Evolutionary conservation across 345 rosid species (phyloP).

Genomic region (Arabidopsis suecica): DNA sequence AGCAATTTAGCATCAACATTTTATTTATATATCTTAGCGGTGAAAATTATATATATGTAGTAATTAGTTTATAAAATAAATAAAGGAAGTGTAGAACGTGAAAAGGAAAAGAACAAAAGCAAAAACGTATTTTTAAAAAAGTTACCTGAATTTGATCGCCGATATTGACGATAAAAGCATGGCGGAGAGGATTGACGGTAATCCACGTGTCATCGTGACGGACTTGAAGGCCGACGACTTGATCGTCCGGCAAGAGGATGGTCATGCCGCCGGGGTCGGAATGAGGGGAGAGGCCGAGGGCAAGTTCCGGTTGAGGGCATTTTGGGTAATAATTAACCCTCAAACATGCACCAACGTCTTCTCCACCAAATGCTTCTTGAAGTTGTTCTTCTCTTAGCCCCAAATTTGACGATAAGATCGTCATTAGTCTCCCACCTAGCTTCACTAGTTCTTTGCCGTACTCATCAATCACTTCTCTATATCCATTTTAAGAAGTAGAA

Average conservation of each 20-base stretch:
- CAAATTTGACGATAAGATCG: slow-evolving; percentile 65
- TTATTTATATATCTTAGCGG: background rate
- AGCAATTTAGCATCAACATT: too few relatives aligned
- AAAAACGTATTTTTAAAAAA: background rate
- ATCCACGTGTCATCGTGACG: slow-evolving; percentile 65
- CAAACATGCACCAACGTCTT: slow-evolving; percentile 69
- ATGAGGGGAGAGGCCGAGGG: slow-evolving; percentile 86
- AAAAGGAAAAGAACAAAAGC: background rate
- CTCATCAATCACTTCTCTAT: slow-evolving; percentile 73
- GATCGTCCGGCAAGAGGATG: slow-evolving; percentile 70
- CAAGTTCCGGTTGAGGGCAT: slow-evolving; percentile 86
- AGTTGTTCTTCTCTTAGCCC: slow-evolving; percentile 61
- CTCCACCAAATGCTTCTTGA: slow-evolving; percentile 81
- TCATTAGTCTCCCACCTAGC: slow-evolving; percentile 65
- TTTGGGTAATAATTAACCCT: slow-evolving; percentile 87
- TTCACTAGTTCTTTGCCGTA: slow-evolving; percentile 67
- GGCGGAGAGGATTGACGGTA: slow-evolving; percentile 72
- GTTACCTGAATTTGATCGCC: slow-evolving; percentile 95
- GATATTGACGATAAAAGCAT: slow-evolving; percentile 82
- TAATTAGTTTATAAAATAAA: background rate
- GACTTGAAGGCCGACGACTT: slow-evolving; percentile 84
- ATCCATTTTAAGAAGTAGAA: background rate
- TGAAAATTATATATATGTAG: background rate
- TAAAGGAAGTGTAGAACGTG: background rate
- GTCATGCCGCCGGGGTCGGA: slow-evolving; percentile 97